Evolutionary conservation across 352 stramenopile genomes (phyloP).

Genomic region (Phytophthora pluvialis): DNA sequence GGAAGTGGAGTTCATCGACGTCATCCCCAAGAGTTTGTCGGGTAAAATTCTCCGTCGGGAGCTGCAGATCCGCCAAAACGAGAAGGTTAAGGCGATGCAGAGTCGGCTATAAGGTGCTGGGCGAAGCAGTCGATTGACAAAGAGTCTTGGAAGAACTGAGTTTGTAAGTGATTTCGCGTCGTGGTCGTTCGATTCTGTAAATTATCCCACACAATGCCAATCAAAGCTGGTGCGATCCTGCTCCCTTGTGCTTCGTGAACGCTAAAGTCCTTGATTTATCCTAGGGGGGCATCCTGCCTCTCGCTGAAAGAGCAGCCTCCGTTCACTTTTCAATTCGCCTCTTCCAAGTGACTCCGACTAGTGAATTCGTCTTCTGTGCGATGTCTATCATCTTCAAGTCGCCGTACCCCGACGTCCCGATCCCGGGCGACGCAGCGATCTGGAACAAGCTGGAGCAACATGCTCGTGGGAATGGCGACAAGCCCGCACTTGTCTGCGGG

Average conservation of each 20-base stretch:
- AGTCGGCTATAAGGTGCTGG: slow-evolving; percentile 33
- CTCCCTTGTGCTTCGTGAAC: not conserved
- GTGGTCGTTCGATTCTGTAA: not conserved
- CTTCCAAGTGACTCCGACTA: not conserved
- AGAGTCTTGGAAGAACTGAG: not conserved
- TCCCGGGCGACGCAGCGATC: slow-evolving; percentile 43
- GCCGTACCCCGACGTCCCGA: slow-evolving; percentile 31
- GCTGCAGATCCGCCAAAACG: slow-evolving; percentile 56
- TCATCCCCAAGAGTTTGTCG: slow-evolving; percentile 91
- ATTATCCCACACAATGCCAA: not conserved
- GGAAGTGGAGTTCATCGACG: slow-evolving; percentile 87
- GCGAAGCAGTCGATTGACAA: not conserved
- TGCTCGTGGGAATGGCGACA: slow-evolving; percentile 32
- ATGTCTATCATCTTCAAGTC: slow-evolving; percentile 53
- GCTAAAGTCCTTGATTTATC: not conserved
- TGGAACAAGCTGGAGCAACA: slow-evolving; percentile 54
- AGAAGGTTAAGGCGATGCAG: slow-evolving; percentile 33
- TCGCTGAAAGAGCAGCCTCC: too few species aligned
- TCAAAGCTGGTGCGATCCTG: slow-evolving; percentile 8
- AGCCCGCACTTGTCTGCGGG: slow-evolving; percentile 45
- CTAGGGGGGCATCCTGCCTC: too few species aligned
- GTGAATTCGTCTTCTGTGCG: slow-evolving; percentile 14
- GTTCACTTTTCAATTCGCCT: slow-evolving; percentile 30
- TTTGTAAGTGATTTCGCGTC: too few species aligned
- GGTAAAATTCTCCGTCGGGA: slow-evolving; percentile 94